phyloP scores from a whole-genome alignment of 768 basidiomycete genomes.

The Pleurotus platypus region DNA sequence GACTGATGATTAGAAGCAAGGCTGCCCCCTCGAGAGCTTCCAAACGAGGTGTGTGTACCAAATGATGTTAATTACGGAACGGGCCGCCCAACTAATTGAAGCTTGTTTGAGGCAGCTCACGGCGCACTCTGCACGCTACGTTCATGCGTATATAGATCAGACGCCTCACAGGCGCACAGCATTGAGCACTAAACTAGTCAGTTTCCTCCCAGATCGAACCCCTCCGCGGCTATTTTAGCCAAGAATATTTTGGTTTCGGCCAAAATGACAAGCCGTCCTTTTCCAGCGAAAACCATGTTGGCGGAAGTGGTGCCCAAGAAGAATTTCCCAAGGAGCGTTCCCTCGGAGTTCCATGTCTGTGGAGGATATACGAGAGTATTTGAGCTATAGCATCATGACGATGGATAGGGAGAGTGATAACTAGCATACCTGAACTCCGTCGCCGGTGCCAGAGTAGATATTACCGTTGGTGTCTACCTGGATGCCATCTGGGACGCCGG shows the following conservation, averaged over 20 bases:
- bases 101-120: too few species aligned
- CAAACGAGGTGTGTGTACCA: too few species aligned
- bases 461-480: slow-evolving; percentile 63
- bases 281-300: slow-evolving; percentile 43
- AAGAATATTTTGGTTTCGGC: slow-evolving; percentile 46
- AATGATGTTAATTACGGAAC: too few species aligned
- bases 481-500: slow-evolving; percentile 66
- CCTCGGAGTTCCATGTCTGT: slow-evolving; percentile 52
- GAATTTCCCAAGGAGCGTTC: slow-evolving; percentile 62
- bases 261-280: slow-evolving; percentile 39
- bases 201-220: slow-evolving; percentile 1
- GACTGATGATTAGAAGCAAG: too few species aligned
- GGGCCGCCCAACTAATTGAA: too few species aligned
- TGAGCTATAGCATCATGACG: too few species aligned
- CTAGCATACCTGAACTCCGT: slow-evolving; percentile 52
- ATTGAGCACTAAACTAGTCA: background rate
- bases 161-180: background rate
- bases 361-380: background rate
- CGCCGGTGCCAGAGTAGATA: slow-evolving; percentile 65
- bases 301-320: slow-evolving; percentile 44
- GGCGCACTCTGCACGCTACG: too few species aligned
- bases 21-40: too few species aligned
- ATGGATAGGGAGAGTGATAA: too few species aligned
- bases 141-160: background rate
- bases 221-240: slow-evolving; percentile 39